Conservation (phyloP, 805 yeast species). For the Saccharomycopsis oosterbeekiorum region DNA sequence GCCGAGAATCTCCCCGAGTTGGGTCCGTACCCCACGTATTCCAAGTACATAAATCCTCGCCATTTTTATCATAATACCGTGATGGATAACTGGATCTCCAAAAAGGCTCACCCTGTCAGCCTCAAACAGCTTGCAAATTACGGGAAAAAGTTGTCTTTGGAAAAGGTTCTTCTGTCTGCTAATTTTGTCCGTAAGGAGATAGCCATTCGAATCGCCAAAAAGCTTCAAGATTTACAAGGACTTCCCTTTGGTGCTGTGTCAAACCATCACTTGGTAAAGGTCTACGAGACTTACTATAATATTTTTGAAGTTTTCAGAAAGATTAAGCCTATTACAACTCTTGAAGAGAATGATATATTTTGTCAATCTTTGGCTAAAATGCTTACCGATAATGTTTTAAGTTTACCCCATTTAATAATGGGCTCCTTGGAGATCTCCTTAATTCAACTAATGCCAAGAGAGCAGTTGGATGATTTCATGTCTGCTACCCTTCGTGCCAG, state of each 20-base stretch:
- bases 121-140: constrained; percentile 84
- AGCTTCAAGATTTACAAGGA: constrained; percentile 68
- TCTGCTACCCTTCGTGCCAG: constrained; percentile 74
- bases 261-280: constrained; percentile 77
- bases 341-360: constrained; percentile 69
- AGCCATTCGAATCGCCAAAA: constrained; percentile 73
- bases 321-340: constrained; percentile 52
- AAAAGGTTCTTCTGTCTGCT: constrained; percentile 73
- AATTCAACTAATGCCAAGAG: constrained; percentile 45
- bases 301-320: constrained; percentile 80
- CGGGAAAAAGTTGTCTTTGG: constrained; percentile 67
- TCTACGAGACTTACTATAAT: constrained; percentile 80
- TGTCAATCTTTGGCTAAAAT: constrained; percentile 53
- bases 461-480: constrained; percentile 61
- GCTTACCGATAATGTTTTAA: constrained; percentile 64
- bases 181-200: constrained; percentile 81
- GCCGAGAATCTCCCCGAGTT: constrained; percentile 19
- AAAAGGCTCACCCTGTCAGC: constrained; percentile 81
- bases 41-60: constrained; percentile 46
- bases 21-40: constrained; percentile 32
- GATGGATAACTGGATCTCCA: constrained; percentile 49
- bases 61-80: constrained; percentile 82
- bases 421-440: constrained; percentile 81
- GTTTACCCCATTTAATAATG: constrained; percentile 84
- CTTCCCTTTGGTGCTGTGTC: constrained; percentile 78